phyloP scores from a whole-genome alignment of 176 grass and related monocot genomes.

The Cenchrus americanus region DNA sequence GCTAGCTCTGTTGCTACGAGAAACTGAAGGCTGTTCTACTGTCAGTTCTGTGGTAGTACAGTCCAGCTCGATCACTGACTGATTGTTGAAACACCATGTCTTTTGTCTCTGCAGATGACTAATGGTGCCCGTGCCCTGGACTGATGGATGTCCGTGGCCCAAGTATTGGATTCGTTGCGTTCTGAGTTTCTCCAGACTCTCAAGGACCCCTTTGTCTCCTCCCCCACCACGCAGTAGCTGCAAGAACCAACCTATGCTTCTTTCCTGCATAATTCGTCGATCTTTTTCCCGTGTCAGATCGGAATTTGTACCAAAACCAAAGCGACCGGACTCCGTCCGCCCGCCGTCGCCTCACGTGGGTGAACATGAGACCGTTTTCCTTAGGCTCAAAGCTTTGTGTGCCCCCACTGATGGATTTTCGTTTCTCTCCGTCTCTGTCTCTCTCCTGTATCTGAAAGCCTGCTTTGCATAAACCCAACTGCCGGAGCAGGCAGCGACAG shows the following conservation, averaged over 20 bases:
- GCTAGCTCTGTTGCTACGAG: not conserved
- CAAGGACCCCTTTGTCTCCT: not conserved
- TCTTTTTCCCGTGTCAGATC: conserved; percentile 15
- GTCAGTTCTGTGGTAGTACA: not conserved
- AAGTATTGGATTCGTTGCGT: not conserved
- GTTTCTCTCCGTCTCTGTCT: too few relatives aligned
- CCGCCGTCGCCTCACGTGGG: not conserved
- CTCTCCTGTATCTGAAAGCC: not conserved
- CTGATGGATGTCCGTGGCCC: not conserved
- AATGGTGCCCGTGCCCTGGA: not conserved
- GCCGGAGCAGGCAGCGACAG: not conserved
- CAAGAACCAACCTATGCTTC: conserved; percentile 17
- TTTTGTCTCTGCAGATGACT: conserved; percentile 42
- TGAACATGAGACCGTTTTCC: conserved; percentile 20
- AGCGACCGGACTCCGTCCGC: not conserved
- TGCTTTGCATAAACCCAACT: not conserved
- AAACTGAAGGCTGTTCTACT: not conserved
- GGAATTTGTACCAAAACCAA: conserved; percentile 39
- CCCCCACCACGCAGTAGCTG: not conserved
- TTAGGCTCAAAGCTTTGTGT: conserved; percentile 22
- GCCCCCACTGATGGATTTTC: not conserved
- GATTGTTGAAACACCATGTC: not conserved
- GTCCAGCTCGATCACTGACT: not conserved
- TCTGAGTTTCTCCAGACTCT: conserved; percentile 18
- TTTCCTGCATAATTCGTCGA: conserved; percentile 33